Base-by-base conservation (phyloP, 2,329 filamentous ascomycete species). In the Arachnomyces sp. region DNA sequence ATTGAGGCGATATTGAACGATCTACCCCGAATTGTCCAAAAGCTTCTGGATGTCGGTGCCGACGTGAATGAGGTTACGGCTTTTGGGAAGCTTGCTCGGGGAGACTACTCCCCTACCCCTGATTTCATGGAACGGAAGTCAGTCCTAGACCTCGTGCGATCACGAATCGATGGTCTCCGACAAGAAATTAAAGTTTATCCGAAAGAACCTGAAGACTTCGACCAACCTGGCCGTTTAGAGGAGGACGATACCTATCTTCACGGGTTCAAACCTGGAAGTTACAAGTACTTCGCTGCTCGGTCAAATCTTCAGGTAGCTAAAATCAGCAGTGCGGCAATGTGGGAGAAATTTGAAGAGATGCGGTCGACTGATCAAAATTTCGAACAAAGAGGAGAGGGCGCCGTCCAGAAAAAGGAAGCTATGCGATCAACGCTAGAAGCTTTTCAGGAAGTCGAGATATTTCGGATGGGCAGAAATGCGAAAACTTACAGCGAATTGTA, bases 401-500 rank as follows among this genome's bases (percentile, higher is more conserved):
- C 63, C 1, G 42, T 59, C 2, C 72, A 77, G 55, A 86, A 85
- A 57, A 64, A 67, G 36, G 63, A 65, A 4, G 75, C 74, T 0
- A 70, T 86, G n/a, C 46, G 67, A 7, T 60, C 69, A 5, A 54
- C 75, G 9, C 62, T 81, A 9, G 46, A 53, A 0, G 68, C 74
- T 1, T 74, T 81, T 32, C 65, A 78, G 47, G 53, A 64, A 16
- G 60, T 86, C 2, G 76, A 84, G 50, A 52, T 63, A 3, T 51
- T 58, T 2, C 62, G 89, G 15, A 31, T 80, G 1, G 57, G 62
- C 3, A 75, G 69, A 42, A 78, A 74, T 1, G 85, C 74, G 3
- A 86, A 86, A 59, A 73, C 74, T 0, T 87, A 84, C 54, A 53
- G 60, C 12, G 74, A 87, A 31, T 61, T 86, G 6, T 61, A 82